Percentiles rank a stretch among this genome's conserved stretches.
phyloP scores from a whole-genome alignment of 148 eudicot genomes.

The Heliamphora exappendiculata region DNA sequence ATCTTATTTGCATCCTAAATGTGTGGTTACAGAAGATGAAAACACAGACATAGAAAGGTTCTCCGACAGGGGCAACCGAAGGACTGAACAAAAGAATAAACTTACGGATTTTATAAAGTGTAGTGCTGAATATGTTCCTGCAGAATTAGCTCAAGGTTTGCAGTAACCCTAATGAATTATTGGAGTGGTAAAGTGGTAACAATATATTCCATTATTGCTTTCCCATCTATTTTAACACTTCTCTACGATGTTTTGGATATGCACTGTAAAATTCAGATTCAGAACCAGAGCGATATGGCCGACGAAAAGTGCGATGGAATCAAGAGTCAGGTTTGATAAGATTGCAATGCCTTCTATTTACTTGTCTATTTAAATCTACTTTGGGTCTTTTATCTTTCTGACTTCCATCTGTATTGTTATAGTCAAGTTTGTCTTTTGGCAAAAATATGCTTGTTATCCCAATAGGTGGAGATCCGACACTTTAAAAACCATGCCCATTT shows the following conservation, averaged over 20 bases:
- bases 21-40: constrained; percentile 19
- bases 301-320: constrained; percentile 31
- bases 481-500: neutral
- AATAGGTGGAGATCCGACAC: neutral
- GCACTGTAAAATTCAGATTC: constrained; percentile 27
- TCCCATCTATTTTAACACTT: neutral
- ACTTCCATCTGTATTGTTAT: neutral
- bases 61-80: constrained; percentile 22
- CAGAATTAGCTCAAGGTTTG: constrained; percentile 42
- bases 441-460: neutral
- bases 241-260: neutral
- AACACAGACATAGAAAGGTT: constrained; percentile 28
- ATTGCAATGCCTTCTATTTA: neutral
- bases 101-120: constrained; percentile 26
- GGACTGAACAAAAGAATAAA: constrained; percentile 18
- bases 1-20: neutral
- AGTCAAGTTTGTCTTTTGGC: neutral
- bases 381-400: neutral
- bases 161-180: neutral
- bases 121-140: constrained; percentile 37
- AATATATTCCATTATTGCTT: neutral
- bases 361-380: neutral
- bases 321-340: constrained; percentile 30
- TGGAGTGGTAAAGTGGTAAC: neutral
- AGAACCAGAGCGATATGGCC: constrained; percentile 12